Percentiles rank a stretch among this genome's conserved stretches.
Conservation (phyloP, 23 red algal genomes). For the Cyanidioschyzon merolae region DNA sequence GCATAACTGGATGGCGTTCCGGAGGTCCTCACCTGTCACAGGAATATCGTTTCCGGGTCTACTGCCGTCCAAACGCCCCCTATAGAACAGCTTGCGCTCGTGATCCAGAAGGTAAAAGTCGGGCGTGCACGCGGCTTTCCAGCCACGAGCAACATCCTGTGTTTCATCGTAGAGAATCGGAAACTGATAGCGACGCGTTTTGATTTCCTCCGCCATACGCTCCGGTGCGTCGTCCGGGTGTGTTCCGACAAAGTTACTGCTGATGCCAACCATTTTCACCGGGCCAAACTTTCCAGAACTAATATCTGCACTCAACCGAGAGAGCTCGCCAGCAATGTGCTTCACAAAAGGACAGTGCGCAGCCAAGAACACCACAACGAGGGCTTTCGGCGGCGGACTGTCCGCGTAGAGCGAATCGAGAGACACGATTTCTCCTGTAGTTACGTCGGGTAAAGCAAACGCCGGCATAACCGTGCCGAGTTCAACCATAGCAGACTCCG, state of each 20-base stretch:
- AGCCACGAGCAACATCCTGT: constrained; percentile 48
- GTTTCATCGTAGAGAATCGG: constrained; percentile 71
- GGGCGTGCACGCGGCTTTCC: constrained; percentile 58
- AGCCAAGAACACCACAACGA: constrained; percentile 39
- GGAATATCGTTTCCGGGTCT: constrained; percentile 41
- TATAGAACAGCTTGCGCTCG: constrained; percentile 33
- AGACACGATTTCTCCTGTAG: constrained; percentile 33
- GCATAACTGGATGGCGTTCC: constrained; percentile 36
- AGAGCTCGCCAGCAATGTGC: constrained; percentile 26
- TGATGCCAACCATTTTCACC: constrained; percentile 51
- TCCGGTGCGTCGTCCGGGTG: constrained; percentile 53
- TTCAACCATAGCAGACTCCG: constrained; percentile 33
- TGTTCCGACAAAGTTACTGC: constrained; percentile 30
- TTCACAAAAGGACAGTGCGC: constrained; percentile 75
- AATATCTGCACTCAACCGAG: constrained; percentile 31
- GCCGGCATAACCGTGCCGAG: constrained; percentile 36
- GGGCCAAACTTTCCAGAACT: constrained; percentile 12
- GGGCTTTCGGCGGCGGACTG: constrained; percentile 23
- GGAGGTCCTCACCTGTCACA: constrained; percentile 38
- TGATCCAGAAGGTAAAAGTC: constrained; percentile 65
- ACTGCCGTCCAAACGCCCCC: constrained; percentile 66
- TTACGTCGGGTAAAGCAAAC: constrained; percentile 34
- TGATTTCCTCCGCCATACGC: constrained; percentile 31
- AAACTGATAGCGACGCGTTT: constrained; percentile 27
- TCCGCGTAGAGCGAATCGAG: constrained; percentile 32